These are phyloP conservation scores for Cyberlindnera xishuangbannaensis DNA, from an alignment of 805 yeast genomes.

Conservation along the genomic window DNA sequence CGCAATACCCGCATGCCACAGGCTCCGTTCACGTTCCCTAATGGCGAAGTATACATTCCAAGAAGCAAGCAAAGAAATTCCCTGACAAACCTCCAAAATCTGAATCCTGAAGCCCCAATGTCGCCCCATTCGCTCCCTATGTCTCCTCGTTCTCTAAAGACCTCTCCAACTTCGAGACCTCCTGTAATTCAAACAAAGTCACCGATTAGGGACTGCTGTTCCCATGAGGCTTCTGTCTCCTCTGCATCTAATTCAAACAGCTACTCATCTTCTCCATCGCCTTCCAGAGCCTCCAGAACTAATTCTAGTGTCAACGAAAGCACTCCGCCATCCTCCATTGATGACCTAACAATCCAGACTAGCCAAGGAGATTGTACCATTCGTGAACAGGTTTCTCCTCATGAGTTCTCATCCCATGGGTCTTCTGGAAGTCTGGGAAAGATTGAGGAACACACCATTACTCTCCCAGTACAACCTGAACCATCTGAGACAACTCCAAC, in stretches of 20 bases:
- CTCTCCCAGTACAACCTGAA: neutral
- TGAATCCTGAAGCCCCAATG: slow-evolving; percentile 4
- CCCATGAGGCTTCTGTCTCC: slow-evolving; percentile 4
- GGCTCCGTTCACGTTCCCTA: slow-evolving; percentile 25
- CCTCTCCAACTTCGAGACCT: too few species aligned
- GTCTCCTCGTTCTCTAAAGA: too few species aligned
- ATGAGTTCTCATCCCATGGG: neutral
- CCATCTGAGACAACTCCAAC: neutral
- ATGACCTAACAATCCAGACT: slow-evolving; percentile 18
- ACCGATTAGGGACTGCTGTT: neutral
- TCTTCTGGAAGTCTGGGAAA: slow-evolving; percentile 10
- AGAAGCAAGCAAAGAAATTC: slow-evolving; percentile 23
- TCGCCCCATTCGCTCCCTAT: too few species aligned
- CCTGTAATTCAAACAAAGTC: too few species aligned
- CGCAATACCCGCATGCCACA: slow-evolving; percentile 14
- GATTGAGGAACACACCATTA: slow-evolving; percentile 19
- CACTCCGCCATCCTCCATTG: slow-evolving; percentile 27
- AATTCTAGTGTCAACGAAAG: slow-evolving; percentile 22
- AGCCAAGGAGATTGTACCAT: too few species aligned
- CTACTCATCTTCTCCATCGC: slow-evolving; percentile 22
- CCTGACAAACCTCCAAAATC: slow-evolving; percentile 8
- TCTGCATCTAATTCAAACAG: slow-evolving; percentile 7
- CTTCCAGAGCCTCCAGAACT: slow-evolving; percentile 24
- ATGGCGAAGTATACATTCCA: slow-evolving; percentile 27
- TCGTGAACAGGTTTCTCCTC: neutral